Evolutionary conservation across 202 grass and related monocot species (phyloP), one percentile per base, ranked within the genome.

Genomic region (Schoenoplectus tabernaemontani): DNA sequence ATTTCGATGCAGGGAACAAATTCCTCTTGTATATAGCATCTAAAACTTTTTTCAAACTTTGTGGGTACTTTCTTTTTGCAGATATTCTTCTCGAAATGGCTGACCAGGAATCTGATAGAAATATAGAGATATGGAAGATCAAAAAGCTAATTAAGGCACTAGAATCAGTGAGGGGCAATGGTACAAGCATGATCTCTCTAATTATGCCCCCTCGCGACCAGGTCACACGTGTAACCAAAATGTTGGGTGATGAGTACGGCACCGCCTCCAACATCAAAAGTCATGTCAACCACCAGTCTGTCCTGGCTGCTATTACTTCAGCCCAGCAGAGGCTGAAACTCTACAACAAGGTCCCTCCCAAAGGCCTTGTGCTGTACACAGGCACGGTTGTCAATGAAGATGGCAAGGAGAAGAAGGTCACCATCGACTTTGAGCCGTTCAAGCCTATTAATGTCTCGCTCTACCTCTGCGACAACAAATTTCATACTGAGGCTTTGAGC

Each of bases 231-330:
- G 90, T 85, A 7, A 76, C 84, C 62, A 96, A 96, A 78, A 92
- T 96, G 93, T n/a, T 96, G 84, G 93, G 90, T 26, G 93, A 96
- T 80, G 93, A 96, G 81, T 96, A 96, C 65, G 93, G 93, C 53
- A 96, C 93, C 26, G 90, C 93, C 51, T 92, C 93, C 0, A 96
- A 96, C 88, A 96, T 96, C 82, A 96, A 96, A 80, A 92, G 89
- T 76, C 86, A 90, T 82, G 93, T 96, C 53, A 96, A 96, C 82
- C 77, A 90, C 0, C 93, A 92, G 65, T 96, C 93, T 28, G 93
- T 96, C 4, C 66, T 96, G 76, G 93, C 65, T 50, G 92, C 92
- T 19, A 92, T 96, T 58, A 96, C 93, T 19, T 96, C 93, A 11
- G 93, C 93, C 46, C 93, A 96, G 43, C 93, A 96, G 47, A 88